phyloP scores from a whole-genome alignment of 345 rosid genomes.

The thale cress (Arabidopsis thaliana) region TAIR10.1 NC_003070.9:27543001-27543500 shows the following conservation, averaged over 20 bases:
- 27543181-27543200: constrained; percentile 96
- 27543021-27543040: constrained; percentile 52
- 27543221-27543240: constrained; percentile 68
- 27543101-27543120: constrained; percentile 72
- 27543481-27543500: neutral
- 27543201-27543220: constrained; percentile 85
- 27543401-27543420: neutral
- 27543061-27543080: constrained; percentile 65
- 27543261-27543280: constrained; percentile 93
- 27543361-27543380: constrained; percentile 60
- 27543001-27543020: constrained; percentile 55
- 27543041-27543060: constrained; percentile 58
- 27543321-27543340: constrained; percentile 81
- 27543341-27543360: neutral
- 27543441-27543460: constrained; percentile 1
- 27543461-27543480: neutral
- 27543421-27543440: constrained; percentile 14
- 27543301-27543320: constrained; percentile 81
- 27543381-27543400: constrained; percentile 25
- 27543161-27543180: constrained; percentile 90
- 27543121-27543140: constrained; percentile 92
- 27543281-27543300: constrained; percentile 98
- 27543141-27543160: constrained; percentile 95
- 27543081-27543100: constrained; percentile 82
- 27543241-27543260: constrained; percentile 88